Conservation (phyloP, 1,139 yeast species). For the Yamadazyma taylorii region DNA sequence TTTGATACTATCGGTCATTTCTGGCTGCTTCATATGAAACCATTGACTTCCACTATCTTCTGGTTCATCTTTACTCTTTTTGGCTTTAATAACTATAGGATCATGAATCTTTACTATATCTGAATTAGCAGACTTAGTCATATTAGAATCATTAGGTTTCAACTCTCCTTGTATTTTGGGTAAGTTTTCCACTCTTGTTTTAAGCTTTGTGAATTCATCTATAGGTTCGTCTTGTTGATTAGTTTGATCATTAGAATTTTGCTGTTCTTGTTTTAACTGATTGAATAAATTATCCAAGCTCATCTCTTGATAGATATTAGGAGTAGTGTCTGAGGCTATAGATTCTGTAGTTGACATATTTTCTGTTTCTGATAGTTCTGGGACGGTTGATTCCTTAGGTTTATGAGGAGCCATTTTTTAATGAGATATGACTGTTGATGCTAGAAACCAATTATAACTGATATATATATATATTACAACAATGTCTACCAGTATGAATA, state of each 20-base stretch:
- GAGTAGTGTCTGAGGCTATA: conserved; percentile 8
- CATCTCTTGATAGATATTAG: conserved; percentile 9
- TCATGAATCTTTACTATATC: conserved; percentile 47
- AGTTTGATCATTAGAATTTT: background rate
- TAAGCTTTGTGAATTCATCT: conserved; percentile 30
- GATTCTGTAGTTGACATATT: conserved; percentile 16
- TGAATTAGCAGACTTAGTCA: conserved; percentile 13
- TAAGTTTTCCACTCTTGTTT: conserved; percentile 28
- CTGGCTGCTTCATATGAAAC: conserved; percentile 84
- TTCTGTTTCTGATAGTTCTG: conserved; percentile 17
- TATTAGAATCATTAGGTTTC: conserved; percentile 12
- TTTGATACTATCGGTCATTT: conserved; percentile 69
- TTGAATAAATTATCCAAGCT: conserved; percentile 34
- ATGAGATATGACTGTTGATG: background rate
- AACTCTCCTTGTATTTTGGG: conserved; percentile 38
- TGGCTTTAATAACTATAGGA: conserved; percentile 38
- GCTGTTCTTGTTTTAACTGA: conserved; percentile 26
- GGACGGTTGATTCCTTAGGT: conserved; percentile 9
- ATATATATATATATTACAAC: conserved; percentile 5
- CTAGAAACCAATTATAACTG: background rate
- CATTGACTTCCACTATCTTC: conserved; percentile 59
- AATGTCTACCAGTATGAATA: no score
- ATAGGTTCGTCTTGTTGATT: conserved; percentile 12
- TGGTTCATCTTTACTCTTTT: conserved; percentile 16
- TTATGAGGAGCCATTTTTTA: conserved; percentile 7